Conservation (phyloP, 176 grass and related monocot species). For the Miscanthus lutarioriparius region DNA sequence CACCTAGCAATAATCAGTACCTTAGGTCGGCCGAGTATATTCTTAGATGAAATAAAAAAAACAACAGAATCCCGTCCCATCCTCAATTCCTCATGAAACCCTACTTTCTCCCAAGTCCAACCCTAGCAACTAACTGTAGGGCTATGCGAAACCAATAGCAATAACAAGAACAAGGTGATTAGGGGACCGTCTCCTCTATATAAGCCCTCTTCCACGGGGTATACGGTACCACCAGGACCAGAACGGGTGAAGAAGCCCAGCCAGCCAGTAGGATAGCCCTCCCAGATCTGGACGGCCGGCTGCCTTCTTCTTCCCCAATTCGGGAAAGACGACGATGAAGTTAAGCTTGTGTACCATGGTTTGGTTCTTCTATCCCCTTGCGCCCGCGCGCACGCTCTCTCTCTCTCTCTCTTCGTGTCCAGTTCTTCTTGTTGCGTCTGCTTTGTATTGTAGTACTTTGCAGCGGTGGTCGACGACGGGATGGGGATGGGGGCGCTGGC, state of each 20-base stretch:
- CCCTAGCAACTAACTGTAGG: slow-evolving; percentile 11
- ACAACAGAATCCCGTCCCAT: background rate
- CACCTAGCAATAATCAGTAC: background rate
- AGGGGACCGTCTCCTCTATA: slow-evolving; percentile 32
- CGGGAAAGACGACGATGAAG: slow-evolving; percentile 15
- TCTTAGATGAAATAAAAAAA: background rate
- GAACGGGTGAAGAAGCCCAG: slow-evolving; percentile 10
- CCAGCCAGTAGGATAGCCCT: slow-evolving; percentile 20
- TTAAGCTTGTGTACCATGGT: background rate
- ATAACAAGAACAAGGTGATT: background rate
- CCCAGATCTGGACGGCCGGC: slow-evolving; percentile 21
- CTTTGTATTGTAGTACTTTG: background rate
- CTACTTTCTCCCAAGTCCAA: background rate
- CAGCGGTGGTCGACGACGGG: slow-evolving; percentile 16
- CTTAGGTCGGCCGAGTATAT: background rate
- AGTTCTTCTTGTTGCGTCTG: background rate
- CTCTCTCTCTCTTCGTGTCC: slow-evolving; percentile 3
- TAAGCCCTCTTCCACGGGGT: slow-evolving; percentile 20
- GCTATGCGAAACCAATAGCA: background rate
- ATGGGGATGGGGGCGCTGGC: slow-evolving; percentile 4
- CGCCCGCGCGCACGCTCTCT: background rate
- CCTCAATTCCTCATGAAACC: background rate
- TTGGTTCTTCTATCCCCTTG: background rate
- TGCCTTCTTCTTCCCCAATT: background rate
- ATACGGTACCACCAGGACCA: background rate